These are phyloP conservation scores for Picochlorum sp. DNA, from an alignment of 139 green algal species.

Conservation along the genomic window DNA sequence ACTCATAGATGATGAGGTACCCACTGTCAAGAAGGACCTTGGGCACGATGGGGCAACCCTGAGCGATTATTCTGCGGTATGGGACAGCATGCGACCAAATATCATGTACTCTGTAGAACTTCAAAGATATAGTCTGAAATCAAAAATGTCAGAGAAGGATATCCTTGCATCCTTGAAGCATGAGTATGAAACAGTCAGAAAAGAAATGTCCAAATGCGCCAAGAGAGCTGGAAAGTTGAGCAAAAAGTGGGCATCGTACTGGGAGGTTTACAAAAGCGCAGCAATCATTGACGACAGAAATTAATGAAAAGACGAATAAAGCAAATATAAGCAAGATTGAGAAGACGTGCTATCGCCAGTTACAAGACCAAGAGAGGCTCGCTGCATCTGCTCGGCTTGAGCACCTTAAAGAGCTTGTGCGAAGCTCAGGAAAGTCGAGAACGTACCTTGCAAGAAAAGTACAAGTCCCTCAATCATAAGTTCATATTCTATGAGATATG, in stretches of 20 bases:
- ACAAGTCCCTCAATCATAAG: conserved; percentile 1
- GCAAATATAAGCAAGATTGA: conserved; percentile 22
- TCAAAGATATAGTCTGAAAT: conserved; percentile 40
- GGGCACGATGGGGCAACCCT: neutral
- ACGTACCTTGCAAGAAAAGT: conserved; percentile 55
- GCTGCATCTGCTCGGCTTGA: conserved; percentile 44
- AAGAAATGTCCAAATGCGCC: conserved; percentile 70
- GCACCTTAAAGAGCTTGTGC: conserved; percentile 42
- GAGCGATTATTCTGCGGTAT: conserved; percentile 50
- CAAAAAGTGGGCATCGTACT: conserved; percentile 43
- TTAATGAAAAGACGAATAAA: conserved; percentile 14
- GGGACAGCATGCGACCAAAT: conserved; percentile 37
- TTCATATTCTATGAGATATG: too few species aligned
- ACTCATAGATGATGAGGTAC: conserved; percentile 1
- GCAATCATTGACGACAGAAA: conserved; percentile 25
- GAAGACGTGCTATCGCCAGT: conserved; percentile 39
- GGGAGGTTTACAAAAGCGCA: conserved; percentile 49
- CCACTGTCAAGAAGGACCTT: neutral
- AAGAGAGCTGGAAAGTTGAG: conserved; percentile 67
- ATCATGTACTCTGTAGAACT: conserved; percentile 56
- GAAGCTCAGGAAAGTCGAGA: conserved; percentile 43
- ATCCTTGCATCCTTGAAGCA: conserved; percentile 42
- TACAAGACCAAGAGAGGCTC: conserved; percentile 58
- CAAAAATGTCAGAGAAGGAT: conserved; percentile 41
- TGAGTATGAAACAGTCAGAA: conserved; percentile 46